Percentiles rank a stretch among this genome's conserved stretches.
These are phyloP conservation scores for Limnanthes douglasii DNA, from an alignment of 345 rosid genomes.

Conservation along the genomic window DNA sequence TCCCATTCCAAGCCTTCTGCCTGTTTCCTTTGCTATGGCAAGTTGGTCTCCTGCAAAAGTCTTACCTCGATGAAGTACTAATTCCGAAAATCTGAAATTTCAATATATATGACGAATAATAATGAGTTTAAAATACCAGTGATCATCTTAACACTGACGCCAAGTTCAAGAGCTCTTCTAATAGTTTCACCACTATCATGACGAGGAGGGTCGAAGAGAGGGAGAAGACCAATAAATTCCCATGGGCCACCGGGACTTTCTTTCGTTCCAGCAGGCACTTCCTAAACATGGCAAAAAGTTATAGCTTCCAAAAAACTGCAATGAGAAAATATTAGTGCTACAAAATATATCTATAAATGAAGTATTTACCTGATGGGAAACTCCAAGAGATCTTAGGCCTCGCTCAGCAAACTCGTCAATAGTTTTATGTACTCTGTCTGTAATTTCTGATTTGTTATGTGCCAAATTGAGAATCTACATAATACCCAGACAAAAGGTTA, in stretches of 20 bases:
- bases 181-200: constrained; percentile 50
- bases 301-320: background rate
- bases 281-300: constrained; percentile 11
- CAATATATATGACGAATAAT: no score
- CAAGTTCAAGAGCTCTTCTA: constrained; percentile 41
- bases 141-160: constrained; percentile 60
- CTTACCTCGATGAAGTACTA: background rate
- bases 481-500: background rate
- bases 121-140: no score
- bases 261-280: constrained; percentile 33
- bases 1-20: constrained; percentile 64
- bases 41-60: constrained; percentile 37
- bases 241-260: constrained; percentile 54
- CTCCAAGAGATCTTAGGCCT: constrained; percentile 49
- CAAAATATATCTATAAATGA: background rate
- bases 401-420: constrained; percentile 49
- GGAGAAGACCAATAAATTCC: constrained; percentile 62
- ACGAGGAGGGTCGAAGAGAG: constrained; percentile 54
- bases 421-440: constrained; percentile 24
- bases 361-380: constrained; percentile 34
- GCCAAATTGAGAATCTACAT: constrained; percentile 40
- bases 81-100: no score
- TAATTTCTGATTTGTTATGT: constrained; percentile 26
- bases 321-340: background rate
- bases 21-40: constrained; percentile 53